phyloP scores from a whole-genome alignment of 441 rosid species.

The Raphanus hybrid region DNA sequence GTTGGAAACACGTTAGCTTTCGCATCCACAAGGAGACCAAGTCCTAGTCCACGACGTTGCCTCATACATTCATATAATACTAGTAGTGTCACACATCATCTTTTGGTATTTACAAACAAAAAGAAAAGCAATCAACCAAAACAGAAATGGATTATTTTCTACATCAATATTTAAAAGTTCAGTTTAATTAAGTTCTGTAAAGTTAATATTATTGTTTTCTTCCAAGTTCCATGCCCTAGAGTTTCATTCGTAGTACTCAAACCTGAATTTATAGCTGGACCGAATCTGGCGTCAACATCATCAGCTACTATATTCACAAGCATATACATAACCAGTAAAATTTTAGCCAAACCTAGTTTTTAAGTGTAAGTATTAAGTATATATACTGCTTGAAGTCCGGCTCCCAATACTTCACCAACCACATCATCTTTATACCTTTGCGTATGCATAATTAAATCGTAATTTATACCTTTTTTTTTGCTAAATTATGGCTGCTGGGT shows the following conservation, averaged over 20 bases:
- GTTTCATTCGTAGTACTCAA: background rate
- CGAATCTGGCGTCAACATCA: background rate
- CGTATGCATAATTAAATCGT: background rate
- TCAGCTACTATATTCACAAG: background rate
- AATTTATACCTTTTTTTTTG: too few species aligned
- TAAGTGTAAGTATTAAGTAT: background rate
- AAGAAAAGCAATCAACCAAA: conserved; percentile 7
- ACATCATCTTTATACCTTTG: conserved; percentile 2
- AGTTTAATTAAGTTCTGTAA: background rate
- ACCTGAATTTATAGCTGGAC: background rate
- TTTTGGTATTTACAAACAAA: background rate
- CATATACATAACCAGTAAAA: background rate
- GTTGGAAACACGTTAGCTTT: conserved; percentile 31
- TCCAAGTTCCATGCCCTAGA: background rate
- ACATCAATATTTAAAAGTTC: background rate
- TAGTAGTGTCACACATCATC: background rate
- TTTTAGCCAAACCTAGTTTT: background rate
- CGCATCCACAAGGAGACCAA: conserved; percentile 27
- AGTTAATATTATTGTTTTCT: background rate
- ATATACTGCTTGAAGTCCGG: conserved; percentile 6
- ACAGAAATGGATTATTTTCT: conserved; percentile 11
- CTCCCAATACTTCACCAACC: conserved; percentile 10
- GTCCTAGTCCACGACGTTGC: conserved; percentile 33
- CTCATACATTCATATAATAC: conserved; percentile 8
- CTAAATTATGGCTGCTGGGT: background rate